A percentile compares a stretch with the other conserved stretches of the same genome.
These are phyloP conservation scores for Amborella trichopoda DNA, from an alignment of 164 flowering plant genomes.

Conservation along the genomic window DNA sequence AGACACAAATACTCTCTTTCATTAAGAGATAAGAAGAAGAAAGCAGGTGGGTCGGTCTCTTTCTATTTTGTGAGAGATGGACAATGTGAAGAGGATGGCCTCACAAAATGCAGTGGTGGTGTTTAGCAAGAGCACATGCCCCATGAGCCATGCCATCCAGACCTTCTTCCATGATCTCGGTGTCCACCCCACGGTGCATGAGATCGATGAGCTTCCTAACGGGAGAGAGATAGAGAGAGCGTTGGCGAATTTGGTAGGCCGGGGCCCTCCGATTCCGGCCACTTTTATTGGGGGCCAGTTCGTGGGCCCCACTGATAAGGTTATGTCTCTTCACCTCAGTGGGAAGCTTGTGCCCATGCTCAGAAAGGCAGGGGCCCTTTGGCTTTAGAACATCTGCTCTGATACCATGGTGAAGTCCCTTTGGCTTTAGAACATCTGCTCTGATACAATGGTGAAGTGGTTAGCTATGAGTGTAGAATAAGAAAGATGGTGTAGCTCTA, in stretches of 20 bases:
- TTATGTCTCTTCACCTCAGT: slow-evolving; percentile 22
- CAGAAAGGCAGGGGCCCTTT: slow-evolving; percentile 17
- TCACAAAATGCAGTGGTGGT: too few relatives aligned
- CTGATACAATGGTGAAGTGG: too few relatives aligned
- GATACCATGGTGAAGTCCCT: too few relatives aligned
- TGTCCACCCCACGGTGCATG: slow-evolving; percentile 4
- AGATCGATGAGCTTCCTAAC: slow-evolving; percentile 6
- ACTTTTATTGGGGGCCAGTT: slow-evolving; percentile 27
- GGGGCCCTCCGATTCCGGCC: slow-evolving; percentile 14
- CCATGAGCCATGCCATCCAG: too few relatives aligned
- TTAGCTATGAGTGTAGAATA: too few relatives aligned
- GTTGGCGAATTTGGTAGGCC: slow-evolving; percentile 9
- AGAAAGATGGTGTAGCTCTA: too few relatives aligned
- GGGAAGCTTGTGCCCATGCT: slow-evolving; percentile 21
- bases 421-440: too few relatives aligned
- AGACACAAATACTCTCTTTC: too few relatives aligned
- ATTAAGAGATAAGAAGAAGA: too few relatives aligned
- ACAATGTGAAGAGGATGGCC: slow-evolving; percentile 1
- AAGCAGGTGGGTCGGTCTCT: too few relatives aligned
- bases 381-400: not conserved
- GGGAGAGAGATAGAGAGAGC: slow-evolving; percentile 18
- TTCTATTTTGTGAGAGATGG: too few relatives aligned
- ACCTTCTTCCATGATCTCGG: slow-evolving; percentile 3
- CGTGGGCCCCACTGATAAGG: slow-evolving; percentile 18
- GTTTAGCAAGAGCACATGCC: too few relatives aligned